Percentiles rank a stretch among this genome's conserved stretches.
Evolutionary conservation across 2,329 filamentous ascomycete genomes (phyloP).

Genomic region (Fusarium liriodendri): DNA sequence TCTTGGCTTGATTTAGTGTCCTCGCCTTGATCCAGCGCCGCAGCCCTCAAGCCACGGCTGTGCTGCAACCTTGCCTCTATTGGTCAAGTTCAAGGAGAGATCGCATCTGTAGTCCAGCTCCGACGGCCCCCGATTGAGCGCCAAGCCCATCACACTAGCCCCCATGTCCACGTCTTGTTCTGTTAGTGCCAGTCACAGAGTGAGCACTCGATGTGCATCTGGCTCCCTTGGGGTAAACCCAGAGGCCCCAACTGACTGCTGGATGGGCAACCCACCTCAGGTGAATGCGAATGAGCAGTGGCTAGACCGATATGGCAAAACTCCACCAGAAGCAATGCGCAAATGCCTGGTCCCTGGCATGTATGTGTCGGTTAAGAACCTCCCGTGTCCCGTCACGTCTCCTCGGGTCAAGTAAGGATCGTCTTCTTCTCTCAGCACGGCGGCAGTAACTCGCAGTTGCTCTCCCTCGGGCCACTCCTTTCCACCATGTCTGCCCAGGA

Average conservation of each 20-base stretch:
- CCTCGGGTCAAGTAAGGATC: neutral
- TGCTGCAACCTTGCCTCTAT: conserved; percentile 21
- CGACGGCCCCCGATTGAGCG: conserved; percentile 13
- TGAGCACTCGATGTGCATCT: conserved; percentile 13
- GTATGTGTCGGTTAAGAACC: conserved; percentile 34
- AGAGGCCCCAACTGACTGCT: conserved; percentile 23
- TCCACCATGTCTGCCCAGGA: conserved; percentile 41
- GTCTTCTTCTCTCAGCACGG: conserved; percentile 17
- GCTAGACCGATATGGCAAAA: conserved; percentile 19
- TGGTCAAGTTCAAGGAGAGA: conserved; percentile 23
- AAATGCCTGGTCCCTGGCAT: conserved; percentile 9
- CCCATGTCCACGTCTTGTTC: conserved; percentile 13
- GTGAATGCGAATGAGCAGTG: conserved; percentile 13
- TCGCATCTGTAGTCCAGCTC: conserved; percentile 14
- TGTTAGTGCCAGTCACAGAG: conserved; percentile 22
- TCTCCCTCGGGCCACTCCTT: conserved; percentile 12
- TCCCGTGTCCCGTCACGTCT: conserved; percentile 17
- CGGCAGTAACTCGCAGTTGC: conserved; percentile 22
- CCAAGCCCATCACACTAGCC: conserved; percentile 14
- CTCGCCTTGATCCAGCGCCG: conserved; percentile 15
- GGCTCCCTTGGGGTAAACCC: conserved; percentile 27
- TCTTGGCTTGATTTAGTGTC: conserved; percentile 30
- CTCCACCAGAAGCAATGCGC: conserved; percentile 28
- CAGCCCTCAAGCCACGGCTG: conserved; percentile 19
- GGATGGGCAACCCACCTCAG: conserved; percentile 12